Evolutionary conservation across 2,329 filamentous ascomycete genomes (phyloP).

Genomic region (Trichoderma sp.): DNA sequence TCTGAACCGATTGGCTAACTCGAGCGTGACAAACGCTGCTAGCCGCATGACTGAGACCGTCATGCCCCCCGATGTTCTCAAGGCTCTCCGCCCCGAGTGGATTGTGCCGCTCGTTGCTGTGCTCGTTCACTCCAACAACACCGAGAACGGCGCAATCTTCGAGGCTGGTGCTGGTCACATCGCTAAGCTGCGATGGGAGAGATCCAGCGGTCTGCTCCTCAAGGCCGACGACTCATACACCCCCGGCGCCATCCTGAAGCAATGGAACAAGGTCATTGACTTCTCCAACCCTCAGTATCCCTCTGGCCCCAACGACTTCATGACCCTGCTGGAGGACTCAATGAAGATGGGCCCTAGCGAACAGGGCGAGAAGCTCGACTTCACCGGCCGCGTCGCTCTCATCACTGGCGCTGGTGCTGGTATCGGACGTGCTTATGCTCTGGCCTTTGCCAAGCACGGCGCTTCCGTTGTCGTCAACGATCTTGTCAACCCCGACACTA

Average conservation of each 20-base stretch:
- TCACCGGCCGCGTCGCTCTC: conserved; percentile 81
- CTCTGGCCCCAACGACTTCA: conserved; percentile 81
- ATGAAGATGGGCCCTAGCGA: conserved; percentile 74
- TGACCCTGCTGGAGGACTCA: conserved; percentile 81
- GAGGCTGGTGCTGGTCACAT: conserved; percentile 92
- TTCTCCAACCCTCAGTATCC: conserved; percentile 82
- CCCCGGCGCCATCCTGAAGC: conserved; percentile 80
- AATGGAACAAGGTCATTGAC: conserved; percentile 86
- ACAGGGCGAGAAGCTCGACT: conserved; percentile 72
- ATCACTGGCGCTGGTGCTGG: conserved; percentile 87
- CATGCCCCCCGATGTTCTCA: conserved; percentile 91
- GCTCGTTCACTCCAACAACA: conserved; percentile 83
- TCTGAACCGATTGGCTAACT: not conserved
- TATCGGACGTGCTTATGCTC: conserved; percentile 86
- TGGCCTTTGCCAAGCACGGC: conserved; percentile 83
- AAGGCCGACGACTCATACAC: conserved; percentile 89
- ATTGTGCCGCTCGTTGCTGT: conserved; percentile 90
- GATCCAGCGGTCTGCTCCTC: conserved; percentile 82
- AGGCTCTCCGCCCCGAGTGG: conserved; percentile 87
- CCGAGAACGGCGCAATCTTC: conserved; percentile 86
- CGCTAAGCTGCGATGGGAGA: conserved; percentile 94
- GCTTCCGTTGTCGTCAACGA: conserved; percentile 94
- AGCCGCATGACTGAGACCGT: conserved; percentile 94
- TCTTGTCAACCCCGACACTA: conserved; percentile 84
- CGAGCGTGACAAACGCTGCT: conserved; percentile 56